Evolutionary conservation across 1,139 yeast genomes (phyloP).

Genomic region (Candida dubliniensis): DNA sequence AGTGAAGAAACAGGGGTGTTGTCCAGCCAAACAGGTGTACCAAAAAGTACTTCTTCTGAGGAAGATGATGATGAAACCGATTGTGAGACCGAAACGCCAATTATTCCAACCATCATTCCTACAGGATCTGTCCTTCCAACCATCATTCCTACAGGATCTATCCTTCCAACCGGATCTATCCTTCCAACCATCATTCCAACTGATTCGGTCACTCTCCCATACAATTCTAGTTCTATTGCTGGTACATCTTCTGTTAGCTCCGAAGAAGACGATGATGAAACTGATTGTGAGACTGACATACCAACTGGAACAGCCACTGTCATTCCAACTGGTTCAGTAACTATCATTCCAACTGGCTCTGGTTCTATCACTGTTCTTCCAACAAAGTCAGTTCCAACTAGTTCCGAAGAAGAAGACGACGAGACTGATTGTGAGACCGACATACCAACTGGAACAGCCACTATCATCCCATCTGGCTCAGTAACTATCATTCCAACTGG

Average conservation of each 20-base stretch:
- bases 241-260: constrained; percentile 4
- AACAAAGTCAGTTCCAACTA: constrained; percentile 6
- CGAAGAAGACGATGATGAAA: constrained; percentile 13
- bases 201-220: not conserved
- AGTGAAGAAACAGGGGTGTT: not conserved
- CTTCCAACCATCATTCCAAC: not conserved
- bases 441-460: too few relatives aligned
- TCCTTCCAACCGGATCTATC: not conserved
- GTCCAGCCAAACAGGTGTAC: not conserved
- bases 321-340: constrained; percentile 6
- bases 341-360: constrained; percentile 8
- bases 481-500: constrained; percentile 8
- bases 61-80: constrained; percentile 18
- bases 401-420: not conserved
- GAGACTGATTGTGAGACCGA: too few relatives aligned
- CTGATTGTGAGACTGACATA: constrained; percentile 9
- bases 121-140: constrained; percentile 1
- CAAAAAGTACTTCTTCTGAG: constrained; percentile 6
- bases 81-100: constrained; percentile 4
- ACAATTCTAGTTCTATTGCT: not conserved
- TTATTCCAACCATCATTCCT: not conserved
- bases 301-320: not conserved
- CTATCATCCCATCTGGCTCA: constrained; percentile 4
- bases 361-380: constrained; percentile 4
- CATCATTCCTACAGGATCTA: not conserved